phyloP scores from a whole-genome alignment of 345 rosid species.

The Eucalyptus cloeziana region DNA sequence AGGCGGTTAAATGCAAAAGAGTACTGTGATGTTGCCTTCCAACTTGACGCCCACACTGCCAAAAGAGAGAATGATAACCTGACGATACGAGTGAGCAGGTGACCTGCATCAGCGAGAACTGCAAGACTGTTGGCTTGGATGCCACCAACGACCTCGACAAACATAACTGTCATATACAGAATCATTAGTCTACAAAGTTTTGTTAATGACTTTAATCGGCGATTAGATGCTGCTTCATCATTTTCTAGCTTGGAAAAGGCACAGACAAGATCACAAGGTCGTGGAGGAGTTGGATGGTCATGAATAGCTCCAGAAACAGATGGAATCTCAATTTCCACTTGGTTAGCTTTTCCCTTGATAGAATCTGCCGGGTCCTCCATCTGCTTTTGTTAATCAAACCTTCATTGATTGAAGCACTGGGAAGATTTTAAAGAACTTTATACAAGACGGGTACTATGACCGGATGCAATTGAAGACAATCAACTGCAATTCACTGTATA shows the following conservation, averaged over 20 bases:
- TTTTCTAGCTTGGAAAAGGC: conserved; percentile 34
- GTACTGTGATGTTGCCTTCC: conserved; percentile 53
- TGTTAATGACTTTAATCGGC: conserved; percentile 28
- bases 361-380: conserved; percentile 42
- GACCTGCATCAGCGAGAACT: conserved; percentile 72
- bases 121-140: conserved; percentile 76
- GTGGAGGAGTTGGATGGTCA: conserved; percentile 5
- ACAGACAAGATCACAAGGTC: conserved; percentile 14
- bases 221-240: conserved; percentile 16
- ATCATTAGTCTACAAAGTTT: conserved; percentile 43
- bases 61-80: conserved; percentile 62
- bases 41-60: conserved; percentile 62
- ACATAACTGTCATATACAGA: conserved; percentile 34
- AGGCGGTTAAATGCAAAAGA: conserved; percentile 64
- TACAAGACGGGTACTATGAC: background rate
- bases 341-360: conserved; percentile 18
- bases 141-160: conserved; percentile 59
- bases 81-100: conserved; percentile 51
- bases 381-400: background rate
- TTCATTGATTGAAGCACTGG: background rate
- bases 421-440: background rate
- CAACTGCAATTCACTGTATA: background rate
- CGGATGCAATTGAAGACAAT: background rate
- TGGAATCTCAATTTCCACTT: conserved; percentile 18
- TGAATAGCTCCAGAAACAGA: conserved; percentile 6